Evolutionary conservation across 2,329 filamentous ascomycete genomes (phyloP), one percentile per base, ranked within the genome.

Genomic region (Remersonia thermophila): DNA sequence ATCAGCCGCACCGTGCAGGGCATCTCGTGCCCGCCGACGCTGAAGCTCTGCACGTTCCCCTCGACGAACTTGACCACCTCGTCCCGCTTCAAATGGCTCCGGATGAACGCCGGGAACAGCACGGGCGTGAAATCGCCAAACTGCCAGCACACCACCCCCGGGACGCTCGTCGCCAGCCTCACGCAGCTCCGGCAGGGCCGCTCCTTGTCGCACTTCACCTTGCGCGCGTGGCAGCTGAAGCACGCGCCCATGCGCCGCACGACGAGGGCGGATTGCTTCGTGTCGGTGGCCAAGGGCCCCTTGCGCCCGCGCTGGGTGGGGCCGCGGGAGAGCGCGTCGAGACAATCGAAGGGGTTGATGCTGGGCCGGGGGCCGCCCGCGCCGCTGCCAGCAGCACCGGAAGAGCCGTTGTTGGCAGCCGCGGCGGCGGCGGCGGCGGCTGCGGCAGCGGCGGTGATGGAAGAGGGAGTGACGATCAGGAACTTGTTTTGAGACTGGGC

Each of bases 201-300:
- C 46, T 69, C 61, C 43, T 64, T 63, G 50, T 72, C 68, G 43
- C 71, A 74, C 50, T 66, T 69, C 36, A 75, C 71, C 51, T 75
- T 75, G 44, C 71, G 67, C 39, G 65, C 67, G 47, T 71, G 69
- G 47, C 71, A 75, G 55, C 68, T 71, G 55, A 74, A 74, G 49
- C 71, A 75, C 8, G 71, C 71, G 5, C 71, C 70, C 4, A 61
- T 52, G 23, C 69, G 61, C 12, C 71, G 63, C 9, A 75, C 68
- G 37, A 69, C 62, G 2, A 73, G 57, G 1, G 71, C 71, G 31
- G 60, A 66, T 51, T 71, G 60, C 49, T 72, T 72, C 20, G 62
- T 68, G n/a, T 67, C 63, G 32, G 65, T 59, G 17, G 67, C 65
- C 27, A 74, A 52, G 1, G 70, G 69, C 0, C 71, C 71, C 47